Percentiles rank a stretch among this genome's conserved stretches.
These are phyloP conservation scores for Arthrocladium fulminans DNA, from an alignment of 2,329 filamentous ascomycete genomes.

Conservation along the genomic window DNA sequence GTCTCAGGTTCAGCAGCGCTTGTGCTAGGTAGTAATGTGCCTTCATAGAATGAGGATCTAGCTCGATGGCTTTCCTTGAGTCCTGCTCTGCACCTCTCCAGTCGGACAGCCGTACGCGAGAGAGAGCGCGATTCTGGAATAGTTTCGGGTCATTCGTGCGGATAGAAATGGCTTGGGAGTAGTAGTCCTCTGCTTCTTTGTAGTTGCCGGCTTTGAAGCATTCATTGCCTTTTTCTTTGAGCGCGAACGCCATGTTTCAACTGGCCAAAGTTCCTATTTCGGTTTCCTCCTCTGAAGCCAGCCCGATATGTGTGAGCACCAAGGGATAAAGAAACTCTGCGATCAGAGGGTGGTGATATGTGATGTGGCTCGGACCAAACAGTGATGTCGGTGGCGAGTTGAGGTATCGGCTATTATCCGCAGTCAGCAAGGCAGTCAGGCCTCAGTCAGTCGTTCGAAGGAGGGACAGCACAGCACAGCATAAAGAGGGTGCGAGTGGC, in stretches of 20 bases:
- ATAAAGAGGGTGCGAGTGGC: background rate
- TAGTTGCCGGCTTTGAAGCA: slow-evolving; percentile 39
- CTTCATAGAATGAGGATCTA: slow-evolving; percentile 60
- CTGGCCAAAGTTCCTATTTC: background rate
- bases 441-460: background rate
- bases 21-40: slow-evolving; percentile 75
- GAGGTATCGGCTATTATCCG: background rate
- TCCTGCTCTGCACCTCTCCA: slow-evolving; percentile 71
- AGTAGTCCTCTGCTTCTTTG: slow-evolving; percentile 38
- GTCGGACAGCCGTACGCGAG: slow-evolving; percentile 62
- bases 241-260: slow-evolving; percentile 9
- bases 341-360: background rate
- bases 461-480: background rate
- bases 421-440: background rate
- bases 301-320: background rate
- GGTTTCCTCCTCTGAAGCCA: background rate
- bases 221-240: slow-evolving; percentile 38
- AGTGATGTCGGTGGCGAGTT: background rate
- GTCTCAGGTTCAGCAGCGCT: slow-evolving; percentile 65
- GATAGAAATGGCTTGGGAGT: slow-evolving; percentile 46
- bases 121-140: slow-evolving; percentile 84
- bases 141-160: slow-evolving; percentile 69
- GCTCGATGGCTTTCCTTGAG: slow-evolving; percentile 63
- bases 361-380: background rate
- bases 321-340: too few species aligned